Evolutionary conservation across 2,329 filamentous ascomycete genomes (phyloP).

Genomic region (Trichoderma koningii): DNA sequence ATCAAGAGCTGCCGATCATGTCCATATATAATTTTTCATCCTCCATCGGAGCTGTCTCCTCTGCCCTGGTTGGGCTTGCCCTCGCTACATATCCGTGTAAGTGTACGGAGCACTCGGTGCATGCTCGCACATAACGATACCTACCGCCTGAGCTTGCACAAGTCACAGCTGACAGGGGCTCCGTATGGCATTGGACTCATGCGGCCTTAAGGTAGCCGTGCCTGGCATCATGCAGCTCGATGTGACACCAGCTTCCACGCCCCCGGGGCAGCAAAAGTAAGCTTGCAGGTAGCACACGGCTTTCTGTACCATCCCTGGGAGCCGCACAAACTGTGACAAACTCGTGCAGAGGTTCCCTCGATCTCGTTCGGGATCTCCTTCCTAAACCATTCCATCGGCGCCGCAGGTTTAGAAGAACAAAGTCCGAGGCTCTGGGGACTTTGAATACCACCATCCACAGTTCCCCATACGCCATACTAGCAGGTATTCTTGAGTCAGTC

Average conservation of each 20-base stretch:
- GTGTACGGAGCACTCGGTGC: neutral
- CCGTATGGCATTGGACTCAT: neutral
- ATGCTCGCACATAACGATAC: too few relatives aligned
- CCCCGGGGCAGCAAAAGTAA: slow-evolving; percentile 2
- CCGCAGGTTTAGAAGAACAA: neutral
- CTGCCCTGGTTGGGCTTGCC: neutral
- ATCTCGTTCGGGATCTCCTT: slow-evolving; percentile 14
- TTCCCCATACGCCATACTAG: too few relatives aligned
- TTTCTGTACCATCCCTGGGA: neutral
- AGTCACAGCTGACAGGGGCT: slow-evolving; percentile 9
- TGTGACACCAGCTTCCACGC: slow-evolving; percentile 14
- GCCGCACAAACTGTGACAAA: neutral
- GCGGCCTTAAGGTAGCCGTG: slow-evolving; percentile 17
- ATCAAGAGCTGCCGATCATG: slow-evolving; percentile 8
- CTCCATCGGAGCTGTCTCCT: neutral
- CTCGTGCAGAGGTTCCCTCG: slow-evolving; percentile 13
- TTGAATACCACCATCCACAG: too few relatives aligned
- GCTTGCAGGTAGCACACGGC: neutral
- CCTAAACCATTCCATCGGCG: slow-evolving; percentile 5
- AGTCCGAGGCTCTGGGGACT: neutral
- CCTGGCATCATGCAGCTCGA: slow-evolving; percentile 22
- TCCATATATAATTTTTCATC: slow-evolving; percentile 21
- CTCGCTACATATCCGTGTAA: neutral
- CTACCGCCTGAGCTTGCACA: too few relatives aligned
- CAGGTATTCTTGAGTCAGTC: too few relatives aligned